Conservation (phyloP, 805 yeast genomes). For the Grigorovia yakushimaensis region DNA sequence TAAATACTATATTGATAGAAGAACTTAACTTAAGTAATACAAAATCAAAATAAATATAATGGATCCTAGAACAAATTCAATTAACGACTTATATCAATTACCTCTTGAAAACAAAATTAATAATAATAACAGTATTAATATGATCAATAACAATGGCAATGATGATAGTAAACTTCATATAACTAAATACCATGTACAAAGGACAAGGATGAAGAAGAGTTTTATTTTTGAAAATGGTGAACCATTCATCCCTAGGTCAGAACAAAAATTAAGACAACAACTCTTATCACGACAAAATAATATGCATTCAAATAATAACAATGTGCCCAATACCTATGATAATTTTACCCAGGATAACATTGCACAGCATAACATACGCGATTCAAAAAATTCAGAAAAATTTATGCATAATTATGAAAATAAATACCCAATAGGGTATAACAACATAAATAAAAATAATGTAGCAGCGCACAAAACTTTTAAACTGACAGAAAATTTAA, state of each 20-base stretch:
- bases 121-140: not conserved
- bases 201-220: constrained; percentile 20
- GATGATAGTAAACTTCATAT: constrained; percentile 7
- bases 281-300: not conserved
- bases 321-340: not conserved
- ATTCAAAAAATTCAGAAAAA: not conserved
- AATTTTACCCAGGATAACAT: no score
- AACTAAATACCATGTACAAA: constrained; percentile 21
- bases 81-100: constrained; percentile 1
- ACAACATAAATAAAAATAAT: not conserved
- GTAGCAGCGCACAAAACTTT: not conserved
- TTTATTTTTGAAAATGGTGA: constrained; percentile 29
- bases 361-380: not conserved
- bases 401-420: not conserved
- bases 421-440: not conserved
- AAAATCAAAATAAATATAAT: not conserved
- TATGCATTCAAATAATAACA: not conserved
- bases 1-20: no score
- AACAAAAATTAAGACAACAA: not conserved
- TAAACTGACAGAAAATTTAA: not conserved
- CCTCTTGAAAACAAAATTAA: not conserved
- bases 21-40: not conserved
- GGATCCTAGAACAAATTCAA: constrained; percentile 5
- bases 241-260: constrained; percentile 22
- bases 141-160: no score